Conservation (phyloP, 1,284 basidiomycete genomes). For the Hypsizygus ulmarius region DNA sequence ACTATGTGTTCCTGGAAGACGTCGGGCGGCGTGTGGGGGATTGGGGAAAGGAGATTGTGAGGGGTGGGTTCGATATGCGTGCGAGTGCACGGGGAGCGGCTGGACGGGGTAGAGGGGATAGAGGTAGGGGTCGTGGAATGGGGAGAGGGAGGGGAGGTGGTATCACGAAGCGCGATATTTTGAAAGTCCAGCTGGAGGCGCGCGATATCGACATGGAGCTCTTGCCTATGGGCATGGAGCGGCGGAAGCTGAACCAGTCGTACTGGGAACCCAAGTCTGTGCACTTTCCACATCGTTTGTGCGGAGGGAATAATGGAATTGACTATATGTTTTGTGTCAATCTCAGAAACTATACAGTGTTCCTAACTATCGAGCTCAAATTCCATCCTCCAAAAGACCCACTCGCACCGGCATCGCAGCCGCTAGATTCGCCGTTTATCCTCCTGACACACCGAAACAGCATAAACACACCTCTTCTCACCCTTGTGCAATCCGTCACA, state of each 20-base stretch:
- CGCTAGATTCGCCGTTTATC: slow-evolving; percentile 39
- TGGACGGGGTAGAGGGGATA: slow-evolving; percentile 22
- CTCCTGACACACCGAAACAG: slow-evolving; percentile 63
- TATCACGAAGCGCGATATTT: slow-evolving; percentile 55
- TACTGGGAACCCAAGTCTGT: slow-evolving; percentile 78
- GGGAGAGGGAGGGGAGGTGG: slow-evolving; percentile 20
- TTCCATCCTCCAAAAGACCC: slow-evolving; percentile 52
- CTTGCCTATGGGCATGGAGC: slow-evolving; percentile 81
- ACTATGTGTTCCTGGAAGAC: slow-evolving; percentile 83
- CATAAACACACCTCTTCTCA: slow-evolving; percentile 48
- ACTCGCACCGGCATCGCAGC: slow-evolving; percentile 37
- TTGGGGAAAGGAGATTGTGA: slow-evolving; percentile 71
- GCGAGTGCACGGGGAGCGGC: slow-evolving; percentile 27
- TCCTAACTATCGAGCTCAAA: slow-evolving; percentile 71
- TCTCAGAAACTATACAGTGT: slow-evolving; percentile 59
- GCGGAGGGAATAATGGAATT: slow-evolving; percentile 7
- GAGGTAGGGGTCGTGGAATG: slow-evolving; percentile 22
- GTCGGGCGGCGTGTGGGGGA: slow-evolving; percentile 66
- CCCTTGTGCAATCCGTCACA: slow-evolving; percentile 45
- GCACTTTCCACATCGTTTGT: slow-evolving; percentile 15
- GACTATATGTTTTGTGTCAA: slow-evolving; percentile 6
- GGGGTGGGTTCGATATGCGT: slow-evolving; percentile 43
- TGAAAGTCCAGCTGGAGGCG: slow-evolving; percentile 65
- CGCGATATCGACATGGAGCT: slow-evolving; percentile 72
- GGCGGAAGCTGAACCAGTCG: slow-evolving; percentile 72